These are phyloP conservation scores for Ilyonectria sp. DNA, from an alignment of 2,329 filamentous ascomycete genomes.

Conservation along the genomic window DNA sequence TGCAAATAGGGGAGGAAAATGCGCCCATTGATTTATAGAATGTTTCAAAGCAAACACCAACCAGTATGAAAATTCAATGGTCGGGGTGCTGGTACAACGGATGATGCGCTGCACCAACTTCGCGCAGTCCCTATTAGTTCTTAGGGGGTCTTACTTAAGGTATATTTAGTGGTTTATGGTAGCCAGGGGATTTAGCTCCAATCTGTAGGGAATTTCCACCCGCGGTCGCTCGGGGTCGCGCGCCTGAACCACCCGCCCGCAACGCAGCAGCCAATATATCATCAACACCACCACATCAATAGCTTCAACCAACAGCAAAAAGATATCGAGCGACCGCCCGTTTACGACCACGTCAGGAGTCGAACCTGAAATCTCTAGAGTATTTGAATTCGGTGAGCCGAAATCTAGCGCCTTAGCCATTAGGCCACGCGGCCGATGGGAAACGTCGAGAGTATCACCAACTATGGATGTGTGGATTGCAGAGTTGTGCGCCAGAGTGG, in stretches of 20 bases:
- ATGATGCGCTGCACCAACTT: no score
- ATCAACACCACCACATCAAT: background rate
- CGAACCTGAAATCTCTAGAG: slow-evolving; percentile 30
- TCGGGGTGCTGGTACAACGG: no score
- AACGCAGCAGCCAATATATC: background rate
- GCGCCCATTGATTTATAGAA: no score
- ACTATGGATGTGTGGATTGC: background rate
- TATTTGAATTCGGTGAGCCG: slow-evolving; percentile 1
- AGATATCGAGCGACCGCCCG: background rate
- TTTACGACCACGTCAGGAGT: slow-evolving; percentile 28
- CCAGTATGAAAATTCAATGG: no score
- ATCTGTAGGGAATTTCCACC: no score
- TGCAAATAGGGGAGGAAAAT: no score
- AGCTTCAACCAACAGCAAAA: background rate
- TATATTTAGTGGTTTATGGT: no score
- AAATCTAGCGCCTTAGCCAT: slow-evolving; percentile 33
- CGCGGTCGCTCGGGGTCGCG: no score
- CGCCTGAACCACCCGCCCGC: background rate
- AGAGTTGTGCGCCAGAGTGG: slow-evolving; percentile 6
- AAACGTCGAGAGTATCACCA: background rate
- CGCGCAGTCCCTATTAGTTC: no score
- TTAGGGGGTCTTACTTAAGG: no score
- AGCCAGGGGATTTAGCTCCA: no score
- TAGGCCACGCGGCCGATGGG: slow-evolving; percentile 32
- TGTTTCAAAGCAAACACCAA: no score